Evolutionary conservation across 2,329 filamentous ascomycete species (phyloP), one percentile per base, ranked within the genome.

Genomic region (Cladosporium sp.): DNA sequence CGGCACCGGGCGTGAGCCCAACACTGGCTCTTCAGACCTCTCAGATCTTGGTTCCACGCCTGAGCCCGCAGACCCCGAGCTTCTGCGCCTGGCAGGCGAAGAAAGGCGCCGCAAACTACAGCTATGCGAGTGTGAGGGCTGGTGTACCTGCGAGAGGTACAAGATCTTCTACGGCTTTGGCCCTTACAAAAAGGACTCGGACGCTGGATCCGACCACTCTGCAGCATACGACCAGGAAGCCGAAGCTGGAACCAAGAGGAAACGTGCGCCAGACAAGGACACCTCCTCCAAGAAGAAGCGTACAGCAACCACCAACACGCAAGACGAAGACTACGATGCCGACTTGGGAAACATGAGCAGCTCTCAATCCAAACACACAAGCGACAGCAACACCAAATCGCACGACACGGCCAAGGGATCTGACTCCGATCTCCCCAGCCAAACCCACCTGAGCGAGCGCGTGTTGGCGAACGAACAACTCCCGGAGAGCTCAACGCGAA

Each of bases 101-200:
- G 6, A 30, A 14, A 23, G 51, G 25, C 30, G 48, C 28, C 43
- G 23, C 32, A 21, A 39, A 26, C 21, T 32, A 11, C 16, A 28
- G 5, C 10, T 43, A 18, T 65, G 63, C 57, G 32, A 26, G 18
- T 65, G 63, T 46, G 34, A 51, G 26, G 25, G 43, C 21, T 65
- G 63, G 63, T 65, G 63, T 39, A 23, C 26, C 14, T 65, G 63
- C 56, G 25, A 36, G 30, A 51, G 46, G 23, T 65, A 65, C 63
- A 43, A 28, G 23, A 48, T 30, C 23, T 65, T 59, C 56, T 36
- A 21, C 23, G 61, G 49, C 4, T 30, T 28, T 14, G 34, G 32
- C 14, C 25, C 49, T 32, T 16, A 23, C 21, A 34, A 54, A 3
- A 30, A 28, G 18, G 34, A 21, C 11, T n/a, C 26, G 8, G 28